Evolutionary conservation across 345 rosid genomes (phyloP), one percentile per base, ranked within the genome.

Genomic region (Corymbia maculata): DNA sequence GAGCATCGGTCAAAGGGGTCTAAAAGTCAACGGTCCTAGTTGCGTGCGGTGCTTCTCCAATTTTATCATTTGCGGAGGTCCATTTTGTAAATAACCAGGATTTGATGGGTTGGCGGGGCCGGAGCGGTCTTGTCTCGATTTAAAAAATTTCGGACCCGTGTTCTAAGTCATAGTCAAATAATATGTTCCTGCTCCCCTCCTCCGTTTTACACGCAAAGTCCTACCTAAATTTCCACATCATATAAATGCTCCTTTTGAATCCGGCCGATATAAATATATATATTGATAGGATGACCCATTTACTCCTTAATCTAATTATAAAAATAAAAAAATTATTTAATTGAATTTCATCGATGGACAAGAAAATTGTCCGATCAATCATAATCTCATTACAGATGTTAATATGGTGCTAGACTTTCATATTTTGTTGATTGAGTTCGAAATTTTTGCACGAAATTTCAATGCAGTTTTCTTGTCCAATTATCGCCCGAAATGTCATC

Each of bases 331-430:
- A 30, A 8, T 8, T 70, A 4, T 32, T 24, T 45, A 9, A 70
- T 70, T 6, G 7, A 68, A 11, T 2, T 70, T 8, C 9, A 8
- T 32, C 12, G 1, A 7, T 15, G 22, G 6, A 11, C 22, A 0
- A 5, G 45, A 16, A 16, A 68, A 30, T 30, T 32, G 24, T 70
- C 4, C 6, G 1, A 70, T 16, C 21, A 1, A 6, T 70, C 4
- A 0, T 3, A 11, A 61, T 12, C 26, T 0, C 3, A n/a, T 0
- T 3, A 64, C 10, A 0, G 32, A 64, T n/a, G 9, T 1, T 4
- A 7, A n/a, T 64, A 1, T 2, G 2, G 2, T 64, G 6, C 2
- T 3, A 64, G 13, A 1, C n/a, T 64, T 64, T 4, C 5, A 4
- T 13, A n/a, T 55, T 8, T 55, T 8, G 5, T 13, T 9, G 4